phyloP scores from a whole-genome alignment of 352 stramenopile species.

The Phytophthora cactorum region DNA sequence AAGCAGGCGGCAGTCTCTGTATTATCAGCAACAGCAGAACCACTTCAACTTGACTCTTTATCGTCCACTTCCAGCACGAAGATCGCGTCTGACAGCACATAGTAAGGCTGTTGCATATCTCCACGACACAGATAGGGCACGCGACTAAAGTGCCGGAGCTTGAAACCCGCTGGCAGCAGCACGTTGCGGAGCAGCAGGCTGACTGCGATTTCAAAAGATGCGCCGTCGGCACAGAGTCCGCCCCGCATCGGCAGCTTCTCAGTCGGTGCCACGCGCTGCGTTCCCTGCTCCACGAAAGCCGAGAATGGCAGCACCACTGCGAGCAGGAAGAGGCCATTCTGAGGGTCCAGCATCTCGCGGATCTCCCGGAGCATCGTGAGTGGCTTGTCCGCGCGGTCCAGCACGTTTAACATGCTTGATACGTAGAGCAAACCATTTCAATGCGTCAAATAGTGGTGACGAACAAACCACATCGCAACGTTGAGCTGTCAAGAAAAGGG shows the following conservation, averaged over 20 bases:
- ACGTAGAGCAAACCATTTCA: conserved; percentile 4
- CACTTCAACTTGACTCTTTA: conserved; percentile 25
- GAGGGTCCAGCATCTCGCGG: conserved; percentile 69
- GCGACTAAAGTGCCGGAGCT: conserved; percentile 79
- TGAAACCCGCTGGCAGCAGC: conserved; percentile 71
- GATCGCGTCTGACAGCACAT: conserved; percentile 86
- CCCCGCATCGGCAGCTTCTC: conserved; percentile 76
- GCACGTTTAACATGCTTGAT: conserved; percentile 78
- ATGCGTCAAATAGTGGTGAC: conserved; percentile 29
- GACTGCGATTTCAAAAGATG: conserved; percentile 72
- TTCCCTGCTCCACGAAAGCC: conserved; percentile 84
- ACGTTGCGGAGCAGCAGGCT: conserved; percentile 72
- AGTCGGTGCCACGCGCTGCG: conserved; percentile 57
- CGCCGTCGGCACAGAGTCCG: conserved; percentile 61
- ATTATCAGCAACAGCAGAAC: conserved; percentile 15
- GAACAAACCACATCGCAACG: conserved; percentile 33
- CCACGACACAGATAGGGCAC: conserved; percentile 86
- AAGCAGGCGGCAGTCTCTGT: conserved; percentile 16
- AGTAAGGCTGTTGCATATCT: conserved; percentile 82
- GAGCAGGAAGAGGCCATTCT: conserved; percentile 77
- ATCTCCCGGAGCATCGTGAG: conserved; percentile 82
- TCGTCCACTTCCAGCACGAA: conserved; percentile 77
- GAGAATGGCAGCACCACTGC: conserved; percentile 84
- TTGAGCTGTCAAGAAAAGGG: conserved; percentile 35
- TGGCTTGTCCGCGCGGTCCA: conserved; percentile 83